Evolutionary conservation across 78 protist genomes (phyloP).

Genomic region (Polysphondylium violaceum): DNA sequence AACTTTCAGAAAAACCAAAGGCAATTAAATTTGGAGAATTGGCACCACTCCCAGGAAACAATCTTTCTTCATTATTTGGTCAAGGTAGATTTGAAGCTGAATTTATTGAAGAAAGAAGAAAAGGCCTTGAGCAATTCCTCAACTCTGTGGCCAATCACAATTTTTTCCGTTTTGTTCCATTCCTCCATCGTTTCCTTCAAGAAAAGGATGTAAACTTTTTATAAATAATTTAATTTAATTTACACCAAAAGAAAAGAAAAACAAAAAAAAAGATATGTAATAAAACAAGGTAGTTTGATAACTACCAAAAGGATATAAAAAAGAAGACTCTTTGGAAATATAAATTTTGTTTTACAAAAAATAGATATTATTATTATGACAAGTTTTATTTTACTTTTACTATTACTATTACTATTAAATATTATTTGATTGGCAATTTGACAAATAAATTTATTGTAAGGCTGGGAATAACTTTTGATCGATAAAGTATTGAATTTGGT

Average conservation of each 20-base stretch:
- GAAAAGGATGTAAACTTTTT: conserved; percentile 37
- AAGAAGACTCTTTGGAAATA: too few species aligned
- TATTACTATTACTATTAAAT: not conserved
- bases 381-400: not conserved
- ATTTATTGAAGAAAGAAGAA: conserved; percentile 81
- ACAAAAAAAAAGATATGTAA: not conserved
- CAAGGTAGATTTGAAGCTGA: conserved; percentile 83
- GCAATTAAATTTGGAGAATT: conserved; percentile 80
- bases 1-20: conserved; percentile 77
- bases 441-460: not conserved
- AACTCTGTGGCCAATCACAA: conserved; percentile 78
- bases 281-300: not conserved
- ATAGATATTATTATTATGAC: not conserved
- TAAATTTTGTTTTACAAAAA: too few species aligned
- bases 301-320: too few species aligned
- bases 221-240: not conserved
- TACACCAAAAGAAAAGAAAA: not conserved
- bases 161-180: conserved; percentile 66
- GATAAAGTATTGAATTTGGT: conserved; percentile 74
- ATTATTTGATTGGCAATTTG: not conserved
- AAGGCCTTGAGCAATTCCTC: conserved; percentile 78
- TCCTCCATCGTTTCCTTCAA: conserved; percentile 74
- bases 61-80: conserved; percentile 77
- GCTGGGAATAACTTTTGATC: conserved; percentile 62
- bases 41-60: conserved; percentile 76